phyloP scores from a whole-genome alignment of 1,139 yeast species.

The Casaregolazyma lundiana region DNA sequence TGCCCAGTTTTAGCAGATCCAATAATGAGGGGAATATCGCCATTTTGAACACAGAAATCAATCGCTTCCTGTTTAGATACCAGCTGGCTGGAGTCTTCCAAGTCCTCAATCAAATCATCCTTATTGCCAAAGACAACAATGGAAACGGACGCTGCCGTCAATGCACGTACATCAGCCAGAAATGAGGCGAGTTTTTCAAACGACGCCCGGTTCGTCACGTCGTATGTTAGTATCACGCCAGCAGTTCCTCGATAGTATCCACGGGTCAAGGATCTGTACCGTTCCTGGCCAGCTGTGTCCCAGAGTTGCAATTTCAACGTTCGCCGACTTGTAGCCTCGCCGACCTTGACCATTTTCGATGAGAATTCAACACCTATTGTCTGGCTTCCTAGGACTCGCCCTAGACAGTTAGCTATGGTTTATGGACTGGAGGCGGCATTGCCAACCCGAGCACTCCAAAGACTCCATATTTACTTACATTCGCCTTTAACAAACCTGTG shows the following conservation, averaged over 20 bases:
- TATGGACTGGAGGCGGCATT: no score
- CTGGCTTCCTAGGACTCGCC: constrained; percentile 37
- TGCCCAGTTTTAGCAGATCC: constrained; percentile 55
- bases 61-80: constrained; percentile 36
- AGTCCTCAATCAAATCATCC: constrained; percentile 15
- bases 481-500: constrained; percentile 41
- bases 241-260: constrained; percentile 78
- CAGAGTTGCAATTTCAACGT: constrained; percentile 45
- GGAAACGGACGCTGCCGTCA: constrained; percentile 39
- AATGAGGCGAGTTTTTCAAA: constrained; percentile 45
- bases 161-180: constrained; percentile 45
- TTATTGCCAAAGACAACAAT: constrained; percentile 49
- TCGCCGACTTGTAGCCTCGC: constrained; percentile 29
- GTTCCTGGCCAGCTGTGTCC: constrained; percentile 84
- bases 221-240: constrained; percentile 74
- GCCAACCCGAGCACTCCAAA: no score
- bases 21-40: constrained; percentile 35
- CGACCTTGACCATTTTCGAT: constrained; percentile 40
- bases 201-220: constrained; percentile 54
- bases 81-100: constrained; percentile 27
- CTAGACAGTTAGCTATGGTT: constrained; percentile 14
- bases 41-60: constrained; percentile 30
- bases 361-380: constrained; percentile 51
- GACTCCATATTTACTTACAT: no score
- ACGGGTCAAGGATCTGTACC: constrained; percentile 68